Evolutionary conservation across 176 grass and related monocot species (phyloP).

Genomic region (Pontederia paniculata): DNA sequence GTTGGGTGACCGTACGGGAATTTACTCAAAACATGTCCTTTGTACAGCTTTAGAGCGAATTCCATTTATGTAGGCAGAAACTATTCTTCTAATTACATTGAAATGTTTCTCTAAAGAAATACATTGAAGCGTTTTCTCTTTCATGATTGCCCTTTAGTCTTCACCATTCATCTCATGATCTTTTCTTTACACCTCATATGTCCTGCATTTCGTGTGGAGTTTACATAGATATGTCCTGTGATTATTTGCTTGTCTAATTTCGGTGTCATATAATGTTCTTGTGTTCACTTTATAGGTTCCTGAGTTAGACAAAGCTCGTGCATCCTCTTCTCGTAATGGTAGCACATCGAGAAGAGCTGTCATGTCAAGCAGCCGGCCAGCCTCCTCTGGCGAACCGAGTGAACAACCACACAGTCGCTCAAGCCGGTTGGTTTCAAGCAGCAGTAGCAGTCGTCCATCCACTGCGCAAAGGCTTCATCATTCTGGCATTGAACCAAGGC

Average conservation of each 20-base stretch:
- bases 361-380: conserved; percentile 29
- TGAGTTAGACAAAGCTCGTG: conserved; percentile 35
- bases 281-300: conserved; percentile 20
- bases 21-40: too few species aligned
- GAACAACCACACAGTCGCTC: conserved; percentile 27
- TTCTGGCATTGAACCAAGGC: conserved; percentile 41
- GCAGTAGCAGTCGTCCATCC: conserved; percentile 46
- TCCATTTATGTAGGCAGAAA: too few species aligned
- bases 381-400: conserved; percentile 39
- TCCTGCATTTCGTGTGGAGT: background rate
- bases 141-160: background rate
- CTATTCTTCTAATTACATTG: too few species aligned
- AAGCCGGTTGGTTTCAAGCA: conserved; percentile 28
- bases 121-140: background rate
- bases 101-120: too few species aligned
- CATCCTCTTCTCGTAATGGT: conserved; percentile 40
- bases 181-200: background rate
- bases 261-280: background rate
- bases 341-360: conserved; percentile 45
- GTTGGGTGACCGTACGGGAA: too few species aligned
- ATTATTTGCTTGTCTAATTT: background rate
- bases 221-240: background rate
- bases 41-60: background rate
- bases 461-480: conserved; percentile 57
- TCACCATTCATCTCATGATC: background rate